phyloP scores from a whole-genome alignment of 208 protist species.

The Giardia muris region DNA sequence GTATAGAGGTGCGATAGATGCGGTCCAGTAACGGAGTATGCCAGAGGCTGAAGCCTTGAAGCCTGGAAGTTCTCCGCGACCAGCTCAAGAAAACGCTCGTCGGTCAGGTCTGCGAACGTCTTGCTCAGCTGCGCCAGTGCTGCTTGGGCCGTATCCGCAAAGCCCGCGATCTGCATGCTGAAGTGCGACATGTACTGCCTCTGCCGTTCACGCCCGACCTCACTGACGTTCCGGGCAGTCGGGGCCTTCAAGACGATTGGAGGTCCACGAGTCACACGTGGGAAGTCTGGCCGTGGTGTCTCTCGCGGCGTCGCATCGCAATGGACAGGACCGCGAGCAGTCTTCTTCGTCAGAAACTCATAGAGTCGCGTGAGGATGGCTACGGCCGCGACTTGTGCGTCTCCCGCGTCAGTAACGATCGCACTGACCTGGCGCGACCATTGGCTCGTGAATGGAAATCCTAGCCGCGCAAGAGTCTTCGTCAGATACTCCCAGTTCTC shows the following conservation, averaged over 20 bases:
- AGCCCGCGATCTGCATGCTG: background rate
- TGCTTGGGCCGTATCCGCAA: background rate
- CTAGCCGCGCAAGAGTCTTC: background rate
- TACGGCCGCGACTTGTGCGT: background rate
- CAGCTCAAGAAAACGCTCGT: background rate
- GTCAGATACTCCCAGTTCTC: background rate
- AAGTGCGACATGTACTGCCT: background rate
- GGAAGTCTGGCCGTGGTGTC: background rate
- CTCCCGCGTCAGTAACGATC: background rate
- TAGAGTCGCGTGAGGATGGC: background rate
- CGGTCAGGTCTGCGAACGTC: background rate
- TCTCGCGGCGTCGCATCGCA: background rate
- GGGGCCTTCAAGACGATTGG: background rate
- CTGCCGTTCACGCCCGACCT: background rate
- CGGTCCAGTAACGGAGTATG: background rate
- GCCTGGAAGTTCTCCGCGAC: background rate
- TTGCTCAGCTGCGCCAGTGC: background rate
- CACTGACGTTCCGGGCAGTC: background rate
- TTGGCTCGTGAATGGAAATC: background rate
- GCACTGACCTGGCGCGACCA: background rate
- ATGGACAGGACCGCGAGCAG: background rate
- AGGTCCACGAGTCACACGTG: background rate
- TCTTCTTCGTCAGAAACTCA: background rate
- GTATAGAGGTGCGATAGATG: background rate
- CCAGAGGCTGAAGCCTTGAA: background rate